Base-by-base conservation (phyloP, 2,329 filamentous ascomycete genomes). In the Epichloe sibirici region DNA sequence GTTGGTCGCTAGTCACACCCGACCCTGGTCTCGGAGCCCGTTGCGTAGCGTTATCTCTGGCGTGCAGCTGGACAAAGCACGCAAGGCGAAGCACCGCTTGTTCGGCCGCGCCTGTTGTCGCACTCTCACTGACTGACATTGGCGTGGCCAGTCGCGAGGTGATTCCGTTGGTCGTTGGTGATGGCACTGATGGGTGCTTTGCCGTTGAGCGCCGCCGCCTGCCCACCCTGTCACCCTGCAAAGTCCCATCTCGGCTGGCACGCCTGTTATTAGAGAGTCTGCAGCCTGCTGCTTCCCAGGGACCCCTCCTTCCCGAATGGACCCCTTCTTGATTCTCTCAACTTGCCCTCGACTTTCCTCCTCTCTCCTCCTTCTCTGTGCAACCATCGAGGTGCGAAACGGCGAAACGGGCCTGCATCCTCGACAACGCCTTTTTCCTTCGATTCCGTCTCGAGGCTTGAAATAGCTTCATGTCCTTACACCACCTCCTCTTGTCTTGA, bases 251-350 rank as follows among this genome's bases (percentile, higher is more conserved):
- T 38, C 48, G 35, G 38, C 37, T 42, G n/a, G 40, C 40, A 15
- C 17, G 35, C 34, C 40, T 51, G 9, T 51, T 46, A 47, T 21
- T 17, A 38, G 21, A 42, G 50, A 42, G 50, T 7, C 35, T 47
- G 43, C 50, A 46, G 50, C 50, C 50, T 44, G 50, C 45, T 23
- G 34, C 31, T 34, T 48, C 51, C 38, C 45, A 39, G 38, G 46
- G 42, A 45, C 51, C 51, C 51, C 51, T 53, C 47, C 35, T 44
- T 49, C 51, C 45, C 45, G 44, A 28, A 21, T 53, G 47, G 51
- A 53, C 51, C 51, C 49, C 45, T 54, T 51, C 49, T 46, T 37
- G 40, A n/a, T 21, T 39, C 23, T 46, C 46, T 39, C 23, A 23
- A 35, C 17, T n/a, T 54, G 46, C 31, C 35, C 51, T 40, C 23